Evolutionary conservation across 768 basidiomycete genomes (phyloP), one percentile per base, ranked within the genome.

Genomic region (Hygrophorus pudorinus): DNA sequence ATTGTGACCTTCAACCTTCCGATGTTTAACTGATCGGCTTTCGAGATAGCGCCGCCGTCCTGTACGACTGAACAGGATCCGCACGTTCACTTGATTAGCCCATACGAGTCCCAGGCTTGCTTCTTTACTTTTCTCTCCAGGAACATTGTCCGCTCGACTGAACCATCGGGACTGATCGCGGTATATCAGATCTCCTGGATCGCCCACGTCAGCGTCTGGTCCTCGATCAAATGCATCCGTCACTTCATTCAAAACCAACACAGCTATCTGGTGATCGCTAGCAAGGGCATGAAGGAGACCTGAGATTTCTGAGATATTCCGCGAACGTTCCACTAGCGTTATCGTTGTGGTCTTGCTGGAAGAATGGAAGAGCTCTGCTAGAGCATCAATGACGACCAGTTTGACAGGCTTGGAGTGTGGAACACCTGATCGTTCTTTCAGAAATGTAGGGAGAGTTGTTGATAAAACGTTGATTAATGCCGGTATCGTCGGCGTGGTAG

Each of bases 201-300:
- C 49, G 24, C 53, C 60, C 27, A 51, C 46, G 9, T 54, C 49
- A n/a, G 51, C 48, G 34, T 58, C 49, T 24, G 48, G 21, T 14
- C 48, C 54, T 9, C 59, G 63, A 30, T 76, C 61, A 48, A 89
- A 81, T n/a, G 76, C 78, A 56, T 93, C 90, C 12, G 78, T 70
- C 4, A 93, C 91, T 60, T 93, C 89, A 63, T 97, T 97, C 41
- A 98, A 64, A 38, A 96, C 79, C 17, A 97, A 61, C 16, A 98
- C 66, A 0, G 87, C 87, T 17, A 93, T 58, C 24, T 68, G 64
- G 54, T 85, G 67, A 44, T 64, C 66, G 51, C 63, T 65, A 0
- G 88, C 89, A 17, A 97, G 66, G 5, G 61, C 51, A 59, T 93
- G 91, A 4, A 98, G 73, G 32, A 74, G 65, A 13, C 71, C 64